Conservation (phyloP, 2,329 filamentous ascomycete genomes). For the Alternaria sp. region DNA sequence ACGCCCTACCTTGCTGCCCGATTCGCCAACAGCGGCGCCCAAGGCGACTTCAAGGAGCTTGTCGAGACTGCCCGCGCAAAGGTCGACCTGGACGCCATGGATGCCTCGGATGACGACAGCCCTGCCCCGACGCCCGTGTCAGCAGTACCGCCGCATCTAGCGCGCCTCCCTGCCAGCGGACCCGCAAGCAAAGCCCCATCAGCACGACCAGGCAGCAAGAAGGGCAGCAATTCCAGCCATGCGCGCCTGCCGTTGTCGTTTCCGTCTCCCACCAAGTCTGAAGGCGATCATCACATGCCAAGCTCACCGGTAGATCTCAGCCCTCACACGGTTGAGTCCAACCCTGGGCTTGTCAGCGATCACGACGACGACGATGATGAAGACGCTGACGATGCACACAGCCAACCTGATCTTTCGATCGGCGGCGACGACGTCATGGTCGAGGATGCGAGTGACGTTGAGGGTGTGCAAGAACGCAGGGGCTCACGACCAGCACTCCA, state of each 20-base stretch:
- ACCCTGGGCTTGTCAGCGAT: conserved; percentile 58
- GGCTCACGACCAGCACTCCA: conserved; percentile 40
- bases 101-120: conserved; percentile 46
- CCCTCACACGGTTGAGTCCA: conserved; percentile 56
- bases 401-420: conserved; percentile 44
- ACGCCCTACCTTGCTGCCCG: conserved; percentile 52
- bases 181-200: conserved; percentile 38
- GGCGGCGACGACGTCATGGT: conserved; percentile 47
- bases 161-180: conserved; percentile 39
- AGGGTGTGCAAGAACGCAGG: conserved; percentile 42
- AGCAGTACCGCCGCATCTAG: conserved; percentile 36
- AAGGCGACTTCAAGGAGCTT: conserved; percentile 48
- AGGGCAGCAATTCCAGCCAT: conserved; percentile 35
- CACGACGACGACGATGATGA: conserved; percentile 58
- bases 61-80: conserved; percentile 45
- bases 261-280: conserved; percentile 34
- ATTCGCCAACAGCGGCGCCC: conserved; percentile 50
- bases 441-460: conserved; percentile 48
- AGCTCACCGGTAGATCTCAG: conserved; percentile 50
- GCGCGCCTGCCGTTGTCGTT: conserved; percentile 41
- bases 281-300: conserved; percentile 37
- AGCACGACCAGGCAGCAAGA: conserved; percentile 43
- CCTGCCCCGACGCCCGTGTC: conserved; percentile 38
- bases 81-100: conserved; percentile 45
- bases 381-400: conserved; percentile 46